These are phyloP conservation scores for Lecanicillium sp. DNA, from an alignment of 2,329 filamentous ascomycete species.

Conservation along the genomic window DNA sequence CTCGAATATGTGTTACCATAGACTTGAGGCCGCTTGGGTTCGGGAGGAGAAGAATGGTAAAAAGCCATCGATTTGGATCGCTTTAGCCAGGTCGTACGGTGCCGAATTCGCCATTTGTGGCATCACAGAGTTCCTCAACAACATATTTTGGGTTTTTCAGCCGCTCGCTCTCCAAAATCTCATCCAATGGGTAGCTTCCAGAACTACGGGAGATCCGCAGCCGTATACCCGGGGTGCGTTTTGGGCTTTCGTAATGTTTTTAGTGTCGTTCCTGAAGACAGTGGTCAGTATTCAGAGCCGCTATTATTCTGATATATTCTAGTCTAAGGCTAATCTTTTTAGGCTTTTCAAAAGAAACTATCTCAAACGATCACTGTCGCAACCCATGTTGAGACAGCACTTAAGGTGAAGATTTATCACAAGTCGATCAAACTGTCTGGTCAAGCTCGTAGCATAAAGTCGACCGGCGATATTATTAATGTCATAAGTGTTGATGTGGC, in stretches of 20 bases:
- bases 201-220: constrained; percentile 12
- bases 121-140: constrained; percentile 12
- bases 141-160: constrained; percentile 11
- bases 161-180: constrained; percentile 13
- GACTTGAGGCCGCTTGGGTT: constrained; percentile 11
- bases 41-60: constrained; percentile 11
- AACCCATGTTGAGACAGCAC: constrained; percentile 80
- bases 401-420: constrained; percentile 79
- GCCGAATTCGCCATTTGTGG: constrained; percentile 13
- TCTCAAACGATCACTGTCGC: constrained; percentile 37
- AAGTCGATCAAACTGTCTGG: constrained; percentile 82
- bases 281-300: constrained; percentile 35
- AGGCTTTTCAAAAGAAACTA: constrained; percentile 17
- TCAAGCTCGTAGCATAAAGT: constrained; percentile 74
- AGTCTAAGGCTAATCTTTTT: constrained; percentile 30
- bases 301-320: constrained; percentile 9
- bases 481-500: constrained; percentile 94
- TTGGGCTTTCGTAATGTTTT: constrained; percentile 12
- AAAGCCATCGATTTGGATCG: constrained; percentile 12
- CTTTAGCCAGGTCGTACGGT: constrained; percentile 12
- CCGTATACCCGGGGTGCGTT: constrained; percentile 9
- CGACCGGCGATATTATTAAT: constrained; percentile 90
- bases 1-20: constrained; percentile 13
- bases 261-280: constrained; percentile 70
- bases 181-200: constrained; percentile 14